Evolutionary conservation across 2,329 filamentous ascomycete genomes (phyloP).

Genomic region (Geosmithia putterillii): DNA sequence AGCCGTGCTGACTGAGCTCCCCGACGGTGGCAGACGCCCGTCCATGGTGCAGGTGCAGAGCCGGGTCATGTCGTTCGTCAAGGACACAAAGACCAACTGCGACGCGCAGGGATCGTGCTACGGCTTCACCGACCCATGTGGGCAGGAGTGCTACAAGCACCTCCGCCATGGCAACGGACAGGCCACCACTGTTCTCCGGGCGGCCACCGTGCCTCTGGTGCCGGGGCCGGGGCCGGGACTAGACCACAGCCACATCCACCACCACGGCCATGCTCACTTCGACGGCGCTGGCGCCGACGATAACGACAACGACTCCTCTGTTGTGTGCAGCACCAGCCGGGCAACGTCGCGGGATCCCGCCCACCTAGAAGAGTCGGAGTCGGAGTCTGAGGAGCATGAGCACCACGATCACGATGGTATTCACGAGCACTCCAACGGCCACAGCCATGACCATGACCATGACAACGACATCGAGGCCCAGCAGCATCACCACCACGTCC

Average conservation of each 20-base stretch:
- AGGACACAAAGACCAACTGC: constrained; percentile 51
- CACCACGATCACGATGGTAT: constrained; percentile 1
- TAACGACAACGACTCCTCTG: constrained; percentile 18
- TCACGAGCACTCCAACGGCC: too few species aligned
- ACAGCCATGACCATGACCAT: constrained; percentile 1
- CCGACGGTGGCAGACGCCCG: constrained; percentile 26
- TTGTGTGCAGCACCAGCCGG: constrained; percentile 22
- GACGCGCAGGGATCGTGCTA: constrained; percentile 49
- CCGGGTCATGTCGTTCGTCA: constrained; percentile 51
- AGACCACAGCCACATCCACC: too few species aligned
- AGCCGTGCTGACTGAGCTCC: too few species aligned
- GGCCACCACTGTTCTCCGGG: constrained; percentile 25
- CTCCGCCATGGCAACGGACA: constrained; percentile 28
- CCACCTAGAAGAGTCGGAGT: constrained; percentile 5
- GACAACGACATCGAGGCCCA: constrained; percentile 34
- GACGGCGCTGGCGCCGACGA: constrained; percentile 4
- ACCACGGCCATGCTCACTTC: constrained; percentile 8
- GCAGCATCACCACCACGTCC: constrained; percentile 85
- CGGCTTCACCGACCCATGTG: constrained; percentile 53
- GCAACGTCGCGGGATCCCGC: constrained; percentile 26
- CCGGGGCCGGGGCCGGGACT: too few species aligned
- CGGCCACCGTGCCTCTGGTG: constrained; percentile 25
- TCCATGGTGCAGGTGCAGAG: constrained; percentile 43
- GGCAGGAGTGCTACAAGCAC: constrained; percentile 54
- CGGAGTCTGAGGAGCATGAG: neutral